These are phyloP conservation scores for Rhinocladiella mackenziei DNA, from an alignment of 2,329 filamentous ascomycete genomes.

Conservation along the genomic window DNA sequence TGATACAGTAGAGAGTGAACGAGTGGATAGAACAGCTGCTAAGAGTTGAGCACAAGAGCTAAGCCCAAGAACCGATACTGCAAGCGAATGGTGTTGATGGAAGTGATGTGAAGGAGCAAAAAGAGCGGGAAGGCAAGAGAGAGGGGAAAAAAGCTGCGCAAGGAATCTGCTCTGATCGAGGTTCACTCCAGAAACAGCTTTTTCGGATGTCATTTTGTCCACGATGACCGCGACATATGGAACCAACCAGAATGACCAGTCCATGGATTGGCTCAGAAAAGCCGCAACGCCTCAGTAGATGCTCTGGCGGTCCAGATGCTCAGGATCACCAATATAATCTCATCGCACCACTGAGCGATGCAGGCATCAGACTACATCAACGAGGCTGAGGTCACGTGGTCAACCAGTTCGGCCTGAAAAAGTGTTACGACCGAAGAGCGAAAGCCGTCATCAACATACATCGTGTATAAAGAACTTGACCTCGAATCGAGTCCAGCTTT, in stretches of 20 bases:
- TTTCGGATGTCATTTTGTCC: not conserved
- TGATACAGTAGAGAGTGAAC: slow-evolving; percentile 6
- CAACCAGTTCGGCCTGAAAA: no score
- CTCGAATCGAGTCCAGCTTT: no score
- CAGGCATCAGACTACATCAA: no score
- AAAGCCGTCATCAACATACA: not conserved
- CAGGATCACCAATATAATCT: no score
- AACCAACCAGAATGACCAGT: not conserved
- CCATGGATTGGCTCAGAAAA: no score
- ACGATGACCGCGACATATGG: not conserved
- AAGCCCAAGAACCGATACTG: slow-evolving; percentile 10
- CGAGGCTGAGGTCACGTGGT: slow-evolving; percentile 2
- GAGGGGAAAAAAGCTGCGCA: slow-evolving; percentile 12
- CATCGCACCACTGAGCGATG: no score
- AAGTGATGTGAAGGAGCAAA: slow-evolving; percentile 8
- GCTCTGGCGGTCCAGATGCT: no score
- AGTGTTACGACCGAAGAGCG: not conserved
- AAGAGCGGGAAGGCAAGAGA: not conserved
- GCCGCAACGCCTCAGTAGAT: no score
- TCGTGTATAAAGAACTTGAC: not conserved
- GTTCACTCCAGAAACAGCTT: slow-evolving; percentile 7
- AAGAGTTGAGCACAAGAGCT: slow-evolving; percentile 11
- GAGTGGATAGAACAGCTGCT: slow-evolving; percentile 9
- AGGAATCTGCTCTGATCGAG: slow-evolving; percentile 9
- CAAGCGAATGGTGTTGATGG: slow-evolving; percentile 7